phyloP scores from a whole-genome alignment of 768 basidiomycete genomes.

The Pisolithus microcarpus region DNA sequence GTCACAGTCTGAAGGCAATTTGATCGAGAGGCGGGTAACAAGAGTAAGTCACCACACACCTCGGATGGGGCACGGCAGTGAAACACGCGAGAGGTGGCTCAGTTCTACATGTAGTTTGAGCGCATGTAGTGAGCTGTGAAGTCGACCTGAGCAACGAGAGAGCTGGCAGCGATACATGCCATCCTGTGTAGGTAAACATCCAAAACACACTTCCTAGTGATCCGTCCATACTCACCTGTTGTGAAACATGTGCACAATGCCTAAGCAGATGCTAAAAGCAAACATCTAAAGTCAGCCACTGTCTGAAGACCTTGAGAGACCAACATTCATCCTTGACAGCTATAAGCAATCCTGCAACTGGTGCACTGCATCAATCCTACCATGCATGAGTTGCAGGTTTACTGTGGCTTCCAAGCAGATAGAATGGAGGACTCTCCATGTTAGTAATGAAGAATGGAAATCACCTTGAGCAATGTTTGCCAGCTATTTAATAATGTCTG shows the following conservation, averaged over 20 bases:
- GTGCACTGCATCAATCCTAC: slow-evolving; percentile 2
- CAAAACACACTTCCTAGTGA: not conserved
- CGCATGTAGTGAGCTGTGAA: slow-evolving; percentile 13
- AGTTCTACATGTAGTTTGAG: slow-evolving; percentile 23
- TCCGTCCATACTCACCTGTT: slow-evolving; percentile 8
- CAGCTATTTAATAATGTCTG: slow-evolving; percentile 22
- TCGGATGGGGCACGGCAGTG: slow-evolving; percentile 19
- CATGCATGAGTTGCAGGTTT: slow-evolving; percentile 10
- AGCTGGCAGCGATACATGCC: slow-evolving; percentile 20
- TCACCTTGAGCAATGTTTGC: slow-evolving; percentile 24
- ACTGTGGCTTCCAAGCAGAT: slow-evolving; percentile 2
- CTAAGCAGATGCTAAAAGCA: slow-evolving; percentile 18
- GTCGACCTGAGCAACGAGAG: slow-evolving; percentile 23
- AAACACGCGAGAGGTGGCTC: slow-evolving; percentile 24
- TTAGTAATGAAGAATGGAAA: slow-evolving; percentile 2
- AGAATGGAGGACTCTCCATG: not conserved
- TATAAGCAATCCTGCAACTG: slow-evolving; percentile 18
- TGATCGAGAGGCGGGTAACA: not conserved
- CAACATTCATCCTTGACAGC: slow-evolving; percentile 8
- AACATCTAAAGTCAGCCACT: slow-evolving; percentile 6
- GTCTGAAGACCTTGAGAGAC: not conserved
- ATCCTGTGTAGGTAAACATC: slow-evolving; percentile 12
- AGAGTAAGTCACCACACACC: slow-evolving; percentile 11
- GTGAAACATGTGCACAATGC: slow-evolving; percentile 17
- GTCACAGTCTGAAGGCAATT: slow-evolving; percentile 13